Evolutionary conservation across 345 rosid genomes (phyloP).

Genomic region (Gossypium turneri): DNA sequence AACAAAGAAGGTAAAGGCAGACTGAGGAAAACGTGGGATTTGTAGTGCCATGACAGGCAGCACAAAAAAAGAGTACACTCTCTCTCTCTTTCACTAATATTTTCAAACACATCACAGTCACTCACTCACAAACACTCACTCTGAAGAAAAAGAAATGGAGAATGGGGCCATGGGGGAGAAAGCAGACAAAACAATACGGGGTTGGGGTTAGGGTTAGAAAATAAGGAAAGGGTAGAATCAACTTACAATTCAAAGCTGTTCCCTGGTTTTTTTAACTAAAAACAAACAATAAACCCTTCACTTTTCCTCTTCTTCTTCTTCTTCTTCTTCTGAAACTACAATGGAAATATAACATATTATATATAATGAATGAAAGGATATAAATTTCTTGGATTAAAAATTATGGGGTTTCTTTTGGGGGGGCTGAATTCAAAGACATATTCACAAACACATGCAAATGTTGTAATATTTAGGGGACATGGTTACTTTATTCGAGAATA

Average conservation of each 20-base stretch:
- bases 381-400: constrained; percentile 4
- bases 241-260: constrained; percentile 11
- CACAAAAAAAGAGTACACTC: constrained; percentile 11
- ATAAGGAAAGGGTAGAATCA: constrained; percentile 8
- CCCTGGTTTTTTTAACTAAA: not conserved
- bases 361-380: not conserved
- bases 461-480: constrained; percentile 16
- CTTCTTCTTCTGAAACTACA: constrained; percentile 6
- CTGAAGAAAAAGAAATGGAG: not conserved
- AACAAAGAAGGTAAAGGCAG: constrained; percentile 18
- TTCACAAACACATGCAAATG: constrained; percentile 21
- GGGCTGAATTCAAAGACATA: constrained; percentile 7
- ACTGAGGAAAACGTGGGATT: constrained; percentile 9
- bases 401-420: not conserved
- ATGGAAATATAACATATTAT: not conserved
- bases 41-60: constrained; percentile 7
- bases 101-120: constrained; percentile 10
- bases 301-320: constrained; percentile 4
- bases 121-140: not conserved
- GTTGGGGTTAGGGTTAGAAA: not conserved
- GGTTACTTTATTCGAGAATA: constrained; percentile 17
- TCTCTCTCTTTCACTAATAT: not conserved
- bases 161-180: constrained; percentile 9
- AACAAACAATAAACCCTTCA: not conserved
- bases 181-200: constrained; percentile 10